Conservation (phyloP, 148 eudicot genomes). For the Vaccinium darrowii region DNA sequence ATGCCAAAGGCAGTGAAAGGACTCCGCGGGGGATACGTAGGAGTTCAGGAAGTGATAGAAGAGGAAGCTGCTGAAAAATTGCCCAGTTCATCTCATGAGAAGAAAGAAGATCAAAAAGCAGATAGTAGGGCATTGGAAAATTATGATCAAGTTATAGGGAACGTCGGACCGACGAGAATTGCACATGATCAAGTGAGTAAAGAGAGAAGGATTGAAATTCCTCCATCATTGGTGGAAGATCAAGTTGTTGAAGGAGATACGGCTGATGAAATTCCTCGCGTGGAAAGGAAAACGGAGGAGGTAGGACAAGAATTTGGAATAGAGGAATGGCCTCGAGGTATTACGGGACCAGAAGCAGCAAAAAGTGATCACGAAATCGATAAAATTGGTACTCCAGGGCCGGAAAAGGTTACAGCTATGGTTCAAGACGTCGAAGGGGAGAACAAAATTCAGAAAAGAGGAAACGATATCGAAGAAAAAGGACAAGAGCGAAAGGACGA, state of each 20-base stretch:
- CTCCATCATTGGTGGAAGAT: background rate
- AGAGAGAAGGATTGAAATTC: background rate
- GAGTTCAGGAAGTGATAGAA: constrained; percentile 45
- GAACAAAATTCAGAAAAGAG: background rate
- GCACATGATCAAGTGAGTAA: background rate
- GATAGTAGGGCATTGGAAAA: background rate
- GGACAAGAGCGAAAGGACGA: background rate
- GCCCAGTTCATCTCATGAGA: background rate
- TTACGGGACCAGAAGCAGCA: background rate
- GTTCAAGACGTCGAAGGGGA: background rate
- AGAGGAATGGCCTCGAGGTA: background rate
- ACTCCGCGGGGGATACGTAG: constrained; percentile 28
- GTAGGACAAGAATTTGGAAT: background rate
- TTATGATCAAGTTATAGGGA: background rate
- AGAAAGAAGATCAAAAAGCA: background rate
- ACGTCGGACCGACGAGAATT: background rate
- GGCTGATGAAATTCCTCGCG: background rate
- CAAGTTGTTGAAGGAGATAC: background rate
- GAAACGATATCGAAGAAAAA: background rate
- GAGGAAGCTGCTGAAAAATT: background rate
- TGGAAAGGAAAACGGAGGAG: background rate
- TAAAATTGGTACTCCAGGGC: background rate
- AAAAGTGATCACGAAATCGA: background rate
- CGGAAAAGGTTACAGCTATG: background rate
- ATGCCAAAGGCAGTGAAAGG: constrained; percentile 74